These are phyloP conservation scores for Colletotrichum godetiae DNA, from an alignment of 2,329 filamentous ascomycete species.

Conservation along the genomic window DNA sequence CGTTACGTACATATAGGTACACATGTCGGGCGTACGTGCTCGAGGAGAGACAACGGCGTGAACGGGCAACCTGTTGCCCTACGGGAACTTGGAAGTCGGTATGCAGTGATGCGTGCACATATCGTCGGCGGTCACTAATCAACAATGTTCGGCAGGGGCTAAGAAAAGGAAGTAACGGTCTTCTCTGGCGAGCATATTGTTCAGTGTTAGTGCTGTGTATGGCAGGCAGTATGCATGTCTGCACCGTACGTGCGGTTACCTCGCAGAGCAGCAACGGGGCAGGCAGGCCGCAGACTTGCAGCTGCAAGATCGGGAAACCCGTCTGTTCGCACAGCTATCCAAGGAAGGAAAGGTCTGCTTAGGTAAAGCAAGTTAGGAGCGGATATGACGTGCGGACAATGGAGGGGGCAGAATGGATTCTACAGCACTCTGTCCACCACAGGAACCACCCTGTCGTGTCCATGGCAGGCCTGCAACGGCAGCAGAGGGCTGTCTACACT, in stretches of 20 bases:
- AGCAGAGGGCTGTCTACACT: not conserved
- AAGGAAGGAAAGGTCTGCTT: constrained; percentile 14
- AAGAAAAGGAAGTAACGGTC: not conserved
- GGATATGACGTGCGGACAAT: constrained; percentile 19
- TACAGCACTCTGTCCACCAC: too few relatives aligned
- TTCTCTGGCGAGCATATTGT: not conserved
- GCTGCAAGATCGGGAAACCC: not conserved
- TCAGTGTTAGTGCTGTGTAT: not conserved
- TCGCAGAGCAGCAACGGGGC: not conserved
- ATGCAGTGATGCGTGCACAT: not conserved
- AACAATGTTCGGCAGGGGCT: not conserved
- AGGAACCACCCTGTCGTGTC: not conserved
- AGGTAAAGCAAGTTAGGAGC: not conserved
- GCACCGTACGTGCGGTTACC: not conserved
- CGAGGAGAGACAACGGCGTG: not conserved
- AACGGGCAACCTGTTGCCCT: not conserved
- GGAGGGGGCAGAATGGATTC: too few relatives aligned
- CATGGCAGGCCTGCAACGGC: not conserved
- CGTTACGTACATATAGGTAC: too few relatives aligned
- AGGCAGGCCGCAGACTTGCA: too few relatives aligned
- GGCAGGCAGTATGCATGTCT: not conserved
- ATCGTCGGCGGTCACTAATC: not conserved
- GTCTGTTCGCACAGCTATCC: constrained; percentile 29
- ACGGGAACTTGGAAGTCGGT: not conserved
- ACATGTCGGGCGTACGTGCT: not conserved